Evolutionary conservation across 192 early-diverging fungal genomes (phyloP).

Genomic region (Bifiguratus adelaidae): DNA sequence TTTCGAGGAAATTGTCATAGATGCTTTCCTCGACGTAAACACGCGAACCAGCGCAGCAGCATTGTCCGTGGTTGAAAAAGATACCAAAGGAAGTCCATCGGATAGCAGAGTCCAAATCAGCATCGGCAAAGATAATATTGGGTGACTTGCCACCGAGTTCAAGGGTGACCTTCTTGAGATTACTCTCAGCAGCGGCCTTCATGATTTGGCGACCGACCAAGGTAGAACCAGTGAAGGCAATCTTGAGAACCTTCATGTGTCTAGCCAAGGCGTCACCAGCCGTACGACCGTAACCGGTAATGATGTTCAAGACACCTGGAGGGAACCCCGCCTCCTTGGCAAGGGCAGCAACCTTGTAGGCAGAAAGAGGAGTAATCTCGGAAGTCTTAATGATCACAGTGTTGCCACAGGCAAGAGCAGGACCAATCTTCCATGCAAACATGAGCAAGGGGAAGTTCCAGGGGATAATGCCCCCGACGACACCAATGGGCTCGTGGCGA

Average conservation of each 20-base stretch:
- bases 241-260: constrained; percentile 53
- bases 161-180: constrained; percentile 68
- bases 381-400: constrained; percentile 67
- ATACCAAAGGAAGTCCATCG: constrained; percentile 51
- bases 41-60: constrained; percentile 68
- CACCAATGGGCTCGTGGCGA: constrained; percentile 54
- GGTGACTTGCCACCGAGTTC: constrained; percentile 89
- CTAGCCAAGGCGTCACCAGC: constrained; percentile 59
- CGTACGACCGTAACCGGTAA: constrained; percentile 61
- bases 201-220: constrained; percentile 51
- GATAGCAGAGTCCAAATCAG: constrained; percentile 64
- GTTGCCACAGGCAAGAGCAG: constrained; percentile 69
- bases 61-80: constrained; percentile 80
- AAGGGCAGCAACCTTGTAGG: constrained; percentile 52
- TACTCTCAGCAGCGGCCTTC: constrained; percentile 41
- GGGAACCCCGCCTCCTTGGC: constrained; percentile 64
- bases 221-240: constrained; percentile 76
- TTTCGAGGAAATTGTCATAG: constrained; percentile 57
- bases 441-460: constrained; percentile 54
- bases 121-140: constrained; percentile 69
- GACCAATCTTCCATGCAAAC: constrained; percentile 74
- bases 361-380: constrained; percentile 55
- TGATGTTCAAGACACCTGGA: constrained; percentile 71
- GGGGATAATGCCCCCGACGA: constrained; percentile 69
- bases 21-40: constrained; percentile 64